Evolutionary conservation across 2,329 filamentous ascomycete genomes (phyloP).

Genomic region (Clonostachys solani): DNA sequence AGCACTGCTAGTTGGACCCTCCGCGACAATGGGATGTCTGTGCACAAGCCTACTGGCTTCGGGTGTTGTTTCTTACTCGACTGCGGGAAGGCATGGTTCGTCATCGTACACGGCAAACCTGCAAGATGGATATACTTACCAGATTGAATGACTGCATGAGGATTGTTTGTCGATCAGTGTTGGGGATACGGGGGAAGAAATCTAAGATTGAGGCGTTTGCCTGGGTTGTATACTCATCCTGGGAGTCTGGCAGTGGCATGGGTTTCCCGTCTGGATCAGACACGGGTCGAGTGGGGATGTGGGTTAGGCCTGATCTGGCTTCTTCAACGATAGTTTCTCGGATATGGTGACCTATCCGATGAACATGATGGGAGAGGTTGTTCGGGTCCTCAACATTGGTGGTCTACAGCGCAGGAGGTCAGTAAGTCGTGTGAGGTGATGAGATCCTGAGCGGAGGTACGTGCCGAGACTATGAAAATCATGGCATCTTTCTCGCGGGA

Average conservation of each 20-base stretch:
- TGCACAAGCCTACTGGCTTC: slow-evolving; percentile 52
- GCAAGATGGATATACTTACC: slow-evolving; percentile 25
- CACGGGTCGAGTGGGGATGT: slow-evolving; percentile 12
- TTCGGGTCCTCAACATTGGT: slow-evolving; percentile 23
- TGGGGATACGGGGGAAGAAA: slow-evolving; percentile 61
- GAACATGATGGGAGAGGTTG: slow-evolving; percentile 45
- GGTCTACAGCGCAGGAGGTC: slow-evolving; percentile 12
- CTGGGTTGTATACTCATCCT: slow-evolving; percentile 57
- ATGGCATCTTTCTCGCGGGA: slow-evolving; percentile 58
- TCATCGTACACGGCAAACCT: neutral
- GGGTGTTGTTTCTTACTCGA: slow-evolving; percentile 18
- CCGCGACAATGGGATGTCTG: slow-evolving; percentile 51
- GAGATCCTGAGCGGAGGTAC: slow-evolving; percentile 12
- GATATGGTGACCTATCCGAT: slow-evolving; percentile 58
- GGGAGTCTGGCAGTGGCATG: slow-evolving; percentile 56
- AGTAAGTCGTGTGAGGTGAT: neutral
- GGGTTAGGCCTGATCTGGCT: slow-evolving; percentile 29
- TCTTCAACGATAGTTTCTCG: slow-evolving; percentile 54
- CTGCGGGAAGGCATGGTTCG: neutral
- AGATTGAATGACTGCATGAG: slow-evolving; percentile 60
- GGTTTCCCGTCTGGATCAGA: slow-evolving; percentile 26
- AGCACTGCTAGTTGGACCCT: slow-evolving; percentile 62
- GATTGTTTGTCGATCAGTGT: slow-evolving; percentile 59
- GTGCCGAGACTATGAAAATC: slow-evolving; percentile 64
- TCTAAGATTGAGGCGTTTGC: slow-evolving; percentile 59